These are phyloP conservation scores for Patellifolia procumbens DNA, from an alignment of 179 eudicot species.

Conservation along the genomic window DNA sequence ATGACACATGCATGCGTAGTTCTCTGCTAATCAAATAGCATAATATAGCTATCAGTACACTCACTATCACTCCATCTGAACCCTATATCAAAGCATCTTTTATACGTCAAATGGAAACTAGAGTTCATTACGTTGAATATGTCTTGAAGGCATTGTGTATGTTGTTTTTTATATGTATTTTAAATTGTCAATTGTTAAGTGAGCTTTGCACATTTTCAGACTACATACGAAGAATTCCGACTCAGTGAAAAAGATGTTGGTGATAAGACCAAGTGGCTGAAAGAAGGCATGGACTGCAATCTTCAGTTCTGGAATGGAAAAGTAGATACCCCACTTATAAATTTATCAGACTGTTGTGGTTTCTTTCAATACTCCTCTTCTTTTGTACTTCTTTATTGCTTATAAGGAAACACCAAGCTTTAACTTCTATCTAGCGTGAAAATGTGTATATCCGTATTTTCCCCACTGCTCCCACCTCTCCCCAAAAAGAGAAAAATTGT, in stretches of 20 bases:
- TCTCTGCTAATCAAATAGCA: neutral
- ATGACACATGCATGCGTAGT: no score
- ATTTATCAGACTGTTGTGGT: neutral
- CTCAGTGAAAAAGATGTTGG: constrained; percentile 76
- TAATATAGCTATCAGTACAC: neutral
- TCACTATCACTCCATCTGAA: neutral
- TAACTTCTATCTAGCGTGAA: no score
- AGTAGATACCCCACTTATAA: constrained; percentile 40
- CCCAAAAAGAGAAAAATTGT: neutral
- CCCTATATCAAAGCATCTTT: neutral
- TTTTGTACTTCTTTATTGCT: neutral
- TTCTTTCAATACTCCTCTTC: neutral
- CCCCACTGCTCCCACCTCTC: neutral
- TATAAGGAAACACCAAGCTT: neutral
- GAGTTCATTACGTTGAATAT: neutral
- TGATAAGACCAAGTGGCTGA: constrained; percentile 79
- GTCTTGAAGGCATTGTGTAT: neutral
- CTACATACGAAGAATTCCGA: constrained; percentile 81
- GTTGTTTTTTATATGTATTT: neutral
- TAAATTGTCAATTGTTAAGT: neutral
- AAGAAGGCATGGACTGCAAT: constrained; percentile 98
- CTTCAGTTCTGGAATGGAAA: constrained; percentile 91
- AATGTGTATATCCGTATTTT: neutral
- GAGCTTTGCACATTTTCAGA: constrained; percentile 44
- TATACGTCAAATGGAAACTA: no score